Evolutionary conservation across 2,329 filamentous ascomycete species (phyloP).

Genomic region (Alternaria atra): DNA sequence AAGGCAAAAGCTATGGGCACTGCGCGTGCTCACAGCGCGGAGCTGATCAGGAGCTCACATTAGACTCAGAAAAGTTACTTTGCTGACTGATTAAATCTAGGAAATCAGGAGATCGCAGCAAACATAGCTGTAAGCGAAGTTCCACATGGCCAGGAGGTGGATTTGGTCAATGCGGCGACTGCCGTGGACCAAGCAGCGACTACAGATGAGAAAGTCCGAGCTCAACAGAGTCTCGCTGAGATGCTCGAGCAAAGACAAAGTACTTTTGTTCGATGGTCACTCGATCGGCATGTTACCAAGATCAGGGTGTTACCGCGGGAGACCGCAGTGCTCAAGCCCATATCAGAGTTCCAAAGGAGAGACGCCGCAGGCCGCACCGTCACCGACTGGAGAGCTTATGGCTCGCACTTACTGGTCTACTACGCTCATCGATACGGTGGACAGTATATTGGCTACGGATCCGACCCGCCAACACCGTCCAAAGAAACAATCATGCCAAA

Average conservation of each 20-base stretch:
- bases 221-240: constrained; percentile 27
- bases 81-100: not conserved
- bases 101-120: constrained; percentile 34
- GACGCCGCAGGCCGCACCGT: constrained; percentile 20
- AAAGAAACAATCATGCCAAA: constrained; percentile 48
- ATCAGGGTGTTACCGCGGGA: constrained; percentile 39
- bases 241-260: constrained; percentile 42
- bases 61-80: no score
- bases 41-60: not conserved
- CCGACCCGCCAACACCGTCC: constrained; percentile 38
- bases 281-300: constrained; percentile 49
- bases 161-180: constrained; percentile 48
- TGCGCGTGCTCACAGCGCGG: not conserved
- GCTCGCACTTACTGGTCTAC: constrained; percentile 38
- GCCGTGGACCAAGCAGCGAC: constrained; percentile 24
- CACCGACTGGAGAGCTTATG: constrained; percentile 45
- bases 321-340: constrained; percentile 25
- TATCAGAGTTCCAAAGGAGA: constrained; percentile 34
- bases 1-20: not conserved
- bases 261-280: constrained; percentile 48
- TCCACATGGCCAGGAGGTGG: constrained; percentile 48
- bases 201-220: constrained; percentile 24
- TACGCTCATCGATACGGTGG: constrained; percentile 47
- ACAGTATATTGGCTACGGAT: constrained; percentile 49
- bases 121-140: constrained; percentile 57